Conservation (phyloP, 257 asterid genomes). For the Ligustrum vulgare region DNA sequence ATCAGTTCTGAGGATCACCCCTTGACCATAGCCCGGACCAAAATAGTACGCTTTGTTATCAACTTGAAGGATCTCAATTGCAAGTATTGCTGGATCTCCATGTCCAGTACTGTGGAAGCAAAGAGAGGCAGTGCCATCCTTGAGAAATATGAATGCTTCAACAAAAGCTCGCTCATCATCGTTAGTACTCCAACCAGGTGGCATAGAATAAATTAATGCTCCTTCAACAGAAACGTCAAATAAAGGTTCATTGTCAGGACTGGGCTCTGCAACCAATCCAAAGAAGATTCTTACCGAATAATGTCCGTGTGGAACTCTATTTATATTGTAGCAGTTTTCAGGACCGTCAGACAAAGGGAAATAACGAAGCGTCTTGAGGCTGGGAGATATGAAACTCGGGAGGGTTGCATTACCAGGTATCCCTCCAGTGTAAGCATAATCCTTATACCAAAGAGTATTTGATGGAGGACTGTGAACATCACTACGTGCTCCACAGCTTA, state of each 20-base stretch:
- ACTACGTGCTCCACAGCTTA: constrained; percentile 91
- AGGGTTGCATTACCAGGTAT: constrained; percentile 71
- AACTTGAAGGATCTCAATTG: constrained; percentile 88
- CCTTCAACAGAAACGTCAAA: constrained; percentile 95
- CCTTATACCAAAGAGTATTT: constrained; percentile 83
- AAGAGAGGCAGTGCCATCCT: constrained; percentile 82
- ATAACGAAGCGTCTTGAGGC: constrained; percentile 64
- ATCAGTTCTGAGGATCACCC: constrained; percentile 77
- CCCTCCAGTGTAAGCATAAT: constrained; percentile 94
- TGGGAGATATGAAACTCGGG: constrained; percentile 75
- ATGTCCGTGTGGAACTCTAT: constrained; percentile 84
- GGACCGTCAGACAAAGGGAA: constrained; percentile 93
- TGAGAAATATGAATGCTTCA: constrained; percentile 75
- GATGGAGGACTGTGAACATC: constrained; percentile 68
- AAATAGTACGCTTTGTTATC: constrained; percentile 71
- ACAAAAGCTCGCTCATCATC: constrained; percentile 77
- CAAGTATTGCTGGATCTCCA: constrained; percentile 90
- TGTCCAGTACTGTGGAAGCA: constrained; percentile 99
- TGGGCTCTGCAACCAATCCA: constrained; percentile 66
- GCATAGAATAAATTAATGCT: constrained; percentile 77
- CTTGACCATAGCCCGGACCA: constrained; percentile 75
- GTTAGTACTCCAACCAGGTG: constrained; percentile 90
- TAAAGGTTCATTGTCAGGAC: constrained; percentile 78
- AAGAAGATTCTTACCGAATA: constrained; percentile 78
- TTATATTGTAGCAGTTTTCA: constrained; percentile 87